phyloP scores from a whole-genome alignment of 768 basidiomycete species.

The Scleroderma citrinum region DNA sequence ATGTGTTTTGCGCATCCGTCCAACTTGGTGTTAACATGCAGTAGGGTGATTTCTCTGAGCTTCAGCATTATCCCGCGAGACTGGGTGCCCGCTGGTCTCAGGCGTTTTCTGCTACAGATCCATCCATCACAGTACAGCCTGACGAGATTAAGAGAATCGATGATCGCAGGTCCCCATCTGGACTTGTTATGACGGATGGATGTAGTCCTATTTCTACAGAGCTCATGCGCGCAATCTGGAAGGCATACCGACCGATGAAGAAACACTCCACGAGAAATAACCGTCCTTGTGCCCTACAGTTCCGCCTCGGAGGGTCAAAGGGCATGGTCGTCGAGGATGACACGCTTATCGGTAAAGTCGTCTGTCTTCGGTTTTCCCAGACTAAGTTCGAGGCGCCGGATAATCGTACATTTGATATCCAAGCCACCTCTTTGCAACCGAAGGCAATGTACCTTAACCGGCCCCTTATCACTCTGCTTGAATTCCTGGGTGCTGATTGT shows the following conservation, averaged over 20 bases:
- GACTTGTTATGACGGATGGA: conserved; percentile 45
- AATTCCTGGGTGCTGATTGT: conserved; percentile 35
- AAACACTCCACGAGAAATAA: conserved; percentile 11
- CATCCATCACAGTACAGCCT: conserved; percentile 33
- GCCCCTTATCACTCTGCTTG: conserved; percentile 44
- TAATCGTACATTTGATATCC: conserved; percentile 40
- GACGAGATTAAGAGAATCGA: conserved; percentile 29
- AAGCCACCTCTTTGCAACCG: conserved; percentile 39
- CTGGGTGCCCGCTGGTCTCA: conserved; percentile 51
- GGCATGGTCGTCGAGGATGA: conserved; percentile 44
- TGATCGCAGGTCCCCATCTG: conserved; percentile 26
- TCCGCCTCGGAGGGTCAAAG: conserved; percentile 42
- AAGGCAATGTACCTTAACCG: conserved; percentile 41
- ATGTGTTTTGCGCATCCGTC: conserved; percentile 2
- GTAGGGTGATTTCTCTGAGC: conserved; percentile 36
- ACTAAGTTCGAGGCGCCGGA: conserved; percentile 40
- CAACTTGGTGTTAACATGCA: not conserved
- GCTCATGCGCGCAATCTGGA: conserved; percentile 33
- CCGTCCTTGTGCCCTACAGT: conserved; percentile 38
- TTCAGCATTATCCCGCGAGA: conserved; percentile 38
- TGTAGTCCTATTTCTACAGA: conserved; percentile 39
- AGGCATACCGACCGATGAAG: conserved; percentile 27
- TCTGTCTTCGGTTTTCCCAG: conserved; percentile 41
- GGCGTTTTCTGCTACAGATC: conserved; percentile 47
- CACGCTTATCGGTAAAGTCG: conserved; percentile 26